Base-by-base conservation (phyloP, 768 basidiomycete genomes). In the Trametes coccinea region DNA sequence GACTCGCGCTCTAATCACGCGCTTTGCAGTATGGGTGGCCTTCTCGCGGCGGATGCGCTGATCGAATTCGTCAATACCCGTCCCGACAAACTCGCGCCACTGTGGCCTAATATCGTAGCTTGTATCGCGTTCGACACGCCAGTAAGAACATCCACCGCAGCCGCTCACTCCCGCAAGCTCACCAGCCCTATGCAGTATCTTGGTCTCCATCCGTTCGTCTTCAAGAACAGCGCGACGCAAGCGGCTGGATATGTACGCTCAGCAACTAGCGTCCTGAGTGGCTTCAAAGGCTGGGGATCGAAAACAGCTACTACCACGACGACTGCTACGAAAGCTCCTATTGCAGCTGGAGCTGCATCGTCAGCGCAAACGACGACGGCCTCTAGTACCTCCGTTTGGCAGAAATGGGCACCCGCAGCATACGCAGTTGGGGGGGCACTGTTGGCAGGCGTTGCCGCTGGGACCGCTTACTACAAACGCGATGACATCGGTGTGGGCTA, bases 101-200 rank as follows among this genome's bases (percentile, higher is more conserved):
- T 96, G 4, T 98, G 95, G 95, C 95, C 95, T 2, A 86, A 83
- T 53, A 89, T 97, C 57, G 82, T 95, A 27, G 94, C 88, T 0
- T 88, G 86, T 63, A 77, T 93, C 49, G 89, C 94, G 5, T 96
- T 90, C 69, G 95, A 98, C 70, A 96, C 95, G 0, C 95, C 95
- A 9, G 94, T 92, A 73, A 68, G 85, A 29, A 39, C 27, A 43
- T 41, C n/a, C 43, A 29, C 41, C 50, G n/a, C 10, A 9, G 3
- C n/a, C 40, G 14, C 9, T 37, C n/a, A n/a, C 60, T 7, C 61
- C 27, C 39, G 16, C 27, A 49, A 43, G 9, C 48, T 43, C 41
- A 43, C 10, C 2, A 56, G 17, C 2, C 48, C 59, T 6, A 27
- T 66, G 8, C 66, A 96, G 93, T 97, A 89, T 75, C 83, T 93